phyloP scores from a whole-genome alignment of 164 flowering plant genomes.

The Tinospora cordifolia region DNA sequence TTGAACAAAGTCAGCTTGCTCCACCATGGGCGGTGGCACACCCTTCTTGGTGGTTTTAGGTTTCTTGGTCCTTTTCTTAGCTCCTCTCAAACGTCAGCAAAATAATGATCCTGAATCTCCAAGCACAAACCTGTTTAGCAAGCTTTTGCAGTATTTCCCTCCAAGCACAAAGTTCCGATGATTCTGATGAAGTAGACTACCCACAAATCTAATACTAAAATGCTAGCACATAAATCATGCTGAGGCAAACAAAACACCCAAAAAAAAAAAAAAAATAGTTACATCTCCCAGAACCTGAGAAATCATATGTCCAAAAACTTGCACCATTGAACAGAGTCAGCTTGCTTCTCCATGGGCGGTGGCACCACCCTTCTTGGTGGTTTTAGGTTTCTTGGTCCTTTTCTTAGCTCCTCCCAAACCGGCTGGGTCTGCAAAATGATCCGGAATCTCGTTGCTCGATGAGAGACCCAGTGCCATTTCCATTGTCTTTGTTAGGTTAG shows the following conservation, averaged over 20 bases:
- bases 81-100: background rate
- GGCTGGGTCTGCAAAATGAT: background rate
- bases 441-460: background rate
- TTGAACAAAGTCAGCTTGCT: background rate
- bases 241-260: too few species aligned
- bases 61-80: background rate
- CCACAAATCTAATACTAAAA: too few species aligned
- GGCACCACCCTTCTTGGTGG: background rate
- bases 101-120: background rate
- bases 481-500: conserved; percentile 22
- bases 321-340: background rate
- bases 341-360: background rate
- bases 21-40: background rate
- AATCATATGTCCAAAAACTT: too few species aligned
- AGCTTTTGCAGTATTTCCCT: too few species aligned
- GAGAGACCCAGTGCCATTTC: conserved; percentile 21
- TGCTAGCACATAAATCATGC: too few species aligned
- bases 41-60: background rate
- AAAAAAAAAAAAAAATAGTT: too few species aligned
- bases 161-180: too few species aligned
- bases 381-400: background rate
- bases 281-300: too few species aligned
- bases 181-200: too few species aligned
- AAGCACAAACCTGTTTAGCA: too few species aligned
- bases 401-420: background rate